Evolutionary conservation across 345 rosid genomes (phyloP).

Genomic region (Angophora floribunda): DNA sequence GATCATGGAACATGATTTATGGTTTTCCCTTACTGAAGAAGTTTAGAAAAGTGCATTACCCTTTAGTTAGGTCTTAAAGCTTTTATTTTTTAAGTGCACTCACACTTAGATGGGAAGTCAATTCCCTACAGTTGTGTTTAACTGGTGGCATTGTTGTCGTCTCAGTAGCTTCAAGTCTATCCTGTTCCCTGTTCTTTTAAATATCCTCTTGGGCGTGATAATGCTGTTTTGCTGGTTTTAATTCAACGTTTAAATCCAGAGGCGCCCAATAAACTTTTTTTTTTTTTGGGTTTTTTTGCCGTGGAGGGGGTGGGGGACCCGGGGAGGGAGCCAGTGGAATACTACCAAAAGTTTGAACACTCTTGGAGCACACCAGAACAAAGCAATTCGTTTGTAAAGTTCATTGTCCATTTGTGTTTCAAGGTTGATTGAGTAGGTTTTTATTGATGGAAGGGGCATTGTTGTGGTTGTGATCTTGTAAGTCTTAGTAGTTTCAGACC

Average conservation of each 20-base stretch:
- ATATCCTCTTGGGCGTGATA: not conserved
- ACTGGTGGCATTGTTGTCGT: rapidly evolving
- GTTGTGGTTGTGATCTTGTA: not conserved
- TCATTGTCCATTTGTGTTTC: not conserved
- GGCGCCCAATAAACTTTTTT: not conserved
- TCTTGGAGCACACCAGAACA: not conserved
- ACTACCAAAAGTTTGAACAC: not conserved
- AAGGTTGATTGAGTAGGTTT: not conserved
- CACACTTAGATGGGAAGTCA: not conserved
- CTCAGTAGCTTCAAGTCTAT: not conserved
- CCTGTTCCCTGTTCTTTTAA: not conserved
- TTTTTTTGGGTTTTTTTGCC: too few species aligned
- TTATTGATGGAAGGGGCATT: not conserved
- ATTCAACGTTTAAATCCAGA: not conserved
- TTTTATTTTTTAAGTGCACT: not conserved
- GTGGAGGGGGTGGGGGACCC: too few species aligned
- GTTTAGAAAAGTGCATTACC: not conserved
- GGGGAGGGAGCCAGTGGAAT: not conserved
- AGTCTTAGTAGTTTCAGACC: not conserved
- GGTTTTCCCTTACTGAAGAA: not conserved
- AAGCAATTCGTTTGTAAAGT: not conserved
- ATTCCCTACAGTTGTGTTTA: not conserved
- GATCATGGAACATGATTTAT: not conserved
- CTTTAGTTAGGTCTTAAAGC: not conserved
- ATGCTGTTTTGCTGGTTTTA: not conserved